Evolutionary conservation across 1,284 basidiomycete species (phyloP).

Genomic region (Ustilago hordei): DNA sequence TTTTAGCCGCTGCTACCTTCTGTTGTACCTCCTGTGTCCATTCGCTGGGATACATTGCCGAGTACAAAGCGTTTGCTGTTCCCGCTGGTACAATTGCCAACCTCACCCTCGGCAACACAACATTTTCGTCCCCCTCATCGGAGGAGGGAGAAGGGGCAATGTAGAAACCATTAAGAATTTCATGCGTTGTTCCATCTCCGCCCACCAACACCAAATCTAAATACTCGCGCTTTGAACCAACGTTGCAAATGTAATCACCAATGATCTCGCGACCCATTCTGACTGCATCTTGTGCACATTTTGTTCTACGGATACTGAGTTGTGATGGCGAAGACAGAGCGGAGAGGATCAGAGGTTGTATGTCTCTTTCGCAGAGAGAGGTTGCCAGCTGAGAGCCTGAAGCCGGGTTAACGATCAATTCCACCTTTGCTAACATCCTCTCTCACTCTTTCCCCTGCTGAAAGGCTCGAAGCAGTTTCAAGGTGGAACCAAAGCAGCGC

Average conservation of each 20-base stretch:
- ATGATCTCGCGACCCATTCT: constrained; percentile 35
- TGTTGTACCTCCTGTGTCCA: constrained; percentile 41
- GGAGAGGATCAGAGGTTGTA: constrained; percentile 12
- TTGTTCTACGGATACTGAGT: constrained; percentile 14
- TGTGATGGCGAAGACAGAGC: not conserved
- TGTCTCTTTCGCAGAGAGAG: constrained; percentile 1
- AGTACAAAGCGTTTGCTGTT: constrained; percentile 93
- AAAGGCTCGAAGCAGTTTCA: not conserved
- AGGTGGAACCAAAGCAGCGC: not conserved
- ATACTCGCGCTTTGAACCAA: not conserved
- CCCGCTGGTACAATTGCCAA: constrained; percentile 77
- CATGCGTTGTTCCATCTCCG: constrained; percentile 69
- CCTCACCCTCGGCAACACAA: constrained; percentile 27
- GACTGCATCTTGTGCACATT: constrained; percentile 25
- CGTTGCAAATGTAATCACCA: not conserved
- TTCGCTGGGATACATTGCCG: constrained; percentile 72
- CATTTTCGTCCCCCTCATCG: not conserved
- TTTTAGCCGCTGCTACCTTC: not conserved
- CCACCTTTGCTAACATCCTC: constrained; percentile 8
- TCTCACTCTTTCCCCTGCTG: not conserved
- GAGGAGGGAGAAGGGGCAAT: not conserved
- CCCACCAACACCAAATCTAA: constrained; percentile 60
- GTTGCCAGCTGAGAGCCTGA: constrained; percentile 13
- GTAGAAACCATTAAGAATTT: constrained; percentile 63
- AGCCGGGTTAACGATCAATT: constrained; percentile 25